Conservation (phyloP, 805 yeast species). For the Sugiyamaella valdiviana region DNA sequence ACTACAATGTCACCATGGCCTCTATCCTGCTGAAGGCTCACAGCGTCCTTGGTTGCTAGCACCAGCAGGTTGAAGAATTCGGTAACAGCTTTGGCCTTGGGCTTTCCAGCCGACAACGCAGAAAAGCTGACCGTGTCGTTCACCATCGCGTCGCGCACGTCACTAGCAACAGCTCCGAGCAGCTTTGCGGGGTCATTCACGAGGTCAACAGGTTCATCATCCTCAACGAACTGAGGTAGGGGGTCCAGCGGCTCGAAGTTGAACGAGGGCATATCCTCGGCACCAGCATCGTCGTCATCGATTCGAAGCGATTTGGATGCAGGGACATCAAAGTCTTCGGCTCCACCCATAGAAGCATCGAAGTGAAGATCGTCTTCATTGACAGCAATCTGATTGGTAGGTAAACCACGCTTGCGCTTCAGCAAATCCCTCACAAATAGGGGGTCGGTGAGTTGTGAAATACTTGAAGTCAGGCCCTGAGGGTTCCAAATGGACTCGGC, state of each 20-base stretch:
- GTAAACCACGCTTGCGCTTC: slow-evolving; percentile 6
- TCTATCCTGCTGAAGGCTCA: slow-evolving; percentile 53
- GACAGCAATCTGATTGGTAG: not conserved
- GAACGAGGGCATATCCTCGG: not conserved
- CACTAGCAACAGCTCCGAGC: not conserved
- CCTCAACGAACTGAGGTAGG: not conserved
- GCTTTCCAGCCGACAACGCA: slow-evolving; percentile 15
- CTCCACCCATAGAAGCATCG: not conserved
- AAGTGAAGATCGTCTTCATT: not conserved
- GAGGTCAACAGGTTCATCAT: not conserved
- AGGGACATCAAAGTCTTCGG: not conserved
- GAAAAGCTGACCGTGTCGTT: slow-evolving; percentile 34
- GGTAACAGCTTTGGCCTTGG: slow-evolving; percentile 56
- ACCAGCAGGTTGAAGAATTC: slow-evolving; percentile 79
- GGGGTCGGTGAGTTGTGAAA: slow-evolving; percentile 8
- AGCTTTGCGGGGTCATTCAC: not conserved
- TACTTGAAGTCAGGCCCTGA: slow-evolving; percentile 1
- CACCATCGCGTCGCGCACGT: not conserved
- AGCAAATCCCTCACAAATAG: slow-evolving; percentile 9
- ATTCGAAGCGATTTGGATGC: not conserved
- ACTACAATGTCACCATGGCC: slow-evolving; percentile 58
- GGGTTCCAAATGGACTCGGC: slow-evolving; percentile 8
- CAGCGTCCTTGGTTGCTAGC: slow-evolving; percentile 69
- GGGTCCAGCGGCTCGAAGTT: not conserved
- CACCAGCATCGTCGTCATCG: not conserved